Conservation (phyloP, 371 early-diverging fungal genomes). For the Zopfochytrium polystomum region DNA sequence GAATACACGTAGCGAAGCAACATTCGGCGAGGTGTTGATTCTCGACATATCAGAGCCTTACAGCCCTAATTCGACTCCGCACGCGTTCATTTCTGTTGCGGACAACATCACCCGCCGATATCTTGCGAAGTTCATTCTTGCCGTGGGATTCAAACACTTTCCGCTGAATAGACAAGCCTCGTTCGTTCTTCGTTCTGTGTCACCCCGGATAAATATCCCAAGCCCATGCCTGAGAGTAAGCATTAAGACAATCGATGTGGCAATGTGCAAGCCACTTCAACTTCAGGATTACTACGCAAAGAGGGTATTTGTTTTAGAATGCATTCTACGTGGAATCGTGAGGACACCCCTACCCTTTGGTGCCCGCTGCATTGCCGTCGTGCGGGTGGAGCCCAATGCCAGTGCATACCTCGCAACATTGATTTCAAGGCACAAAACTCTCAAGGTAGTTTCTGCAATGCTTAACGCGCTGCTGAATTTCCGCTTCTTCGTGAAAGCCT, state of each 20-base stretch:
- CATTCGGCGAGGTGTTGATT: constrained; percentile 24
- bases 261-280: not conserved
- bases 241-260: constrained; percentile 15
- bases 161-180: constrained; percentile 23
- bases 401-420: constrained; percentile 21
- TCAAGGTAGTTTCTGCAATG: constrained; percentile 13
- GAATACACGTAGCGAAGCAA: constrained; percentile 22
- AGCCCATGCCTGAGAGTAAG: constrained; percentile 23
- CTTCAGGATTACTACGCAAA: constrained; percentile 27
- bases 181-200: constrained; percentile 25
- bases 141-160: constrained; percentile 18
- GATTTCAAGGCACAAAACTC: constrained; percentile 8
- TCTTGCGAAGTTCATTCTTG: constrained; percentile 27
- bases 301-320: constrained; percentile 24
- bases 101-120: constrained; percentile 26
- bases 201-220: constrained; percentile 12
- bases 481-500: not conserved
- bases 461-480: constrained; percentile 1
- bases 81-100: constrained; percentile 18
- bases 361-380: constrained; percentile 19
- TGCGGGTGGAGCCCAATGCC: constrained; percentile 16
- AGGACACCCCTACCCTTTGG: constrained; percentile 17
- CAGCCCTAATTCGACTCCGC: constrained; percentile 1
- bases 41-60: constrained; percentile 18
- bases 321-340: constrained; percentile 17